A percentile compares a stretch with the other conserved stretches of the same genome.
Conservation (phyloP, 225 moss, liverwort and hornwort genomes). For the Sphagnum contortum region DNA sequence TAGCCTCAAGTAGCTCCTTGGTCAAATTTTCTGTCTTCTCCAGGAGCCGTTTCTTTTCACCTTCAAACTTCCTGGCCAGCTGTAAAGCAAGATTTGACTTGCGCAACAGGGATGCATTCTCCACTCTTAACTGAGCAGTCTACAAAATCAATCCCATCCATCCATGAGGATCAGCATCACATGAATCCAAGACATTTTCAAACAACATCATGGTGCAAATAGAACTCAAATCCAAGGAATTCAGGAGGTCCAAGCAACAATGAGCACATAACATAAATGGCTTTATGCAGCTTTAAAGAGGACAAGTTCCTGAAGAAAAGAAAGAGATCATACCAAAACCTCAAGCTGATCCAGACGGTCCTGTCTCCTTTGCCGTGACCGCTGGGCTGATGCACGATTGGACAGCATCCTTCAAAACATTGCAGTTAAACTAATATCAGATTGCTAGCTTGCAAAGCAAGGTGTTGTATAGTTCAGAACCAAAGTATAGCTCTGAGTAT, state of each 20-base stretch:
- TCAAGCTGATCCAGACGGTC: slow-evolving; percentile 50
- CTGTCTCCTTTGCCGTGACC: slow-evolving; percentile 48
- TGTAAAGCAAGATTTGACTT: slow-evolving; percentile 28
- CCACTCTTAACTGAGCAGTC: slow-evolving; percentile 45
- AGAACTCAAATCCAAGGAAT: background rate
- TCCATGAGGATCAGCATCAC: too few relatives aligned
- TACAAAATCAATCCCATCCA: slow-evolving; percentile 3
- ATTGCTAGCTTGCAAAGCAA: too few relatives aligned
- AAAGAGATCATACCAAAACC: slow-evolving; percentile 27
- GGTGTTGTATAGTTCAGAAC: too few relatives aligned
- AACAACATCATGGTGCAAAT: background rate
- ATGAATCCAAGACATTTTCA: background rate
- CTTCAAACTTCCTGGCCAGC: slow-evolving; percentile 20
- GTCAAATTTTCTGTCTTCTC: slow-evolving; percentile 22
- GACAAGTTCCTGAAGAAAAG: background rate
- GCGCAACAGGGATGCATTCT: slow-evolving; percentile 32
- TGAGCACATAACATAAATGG: too few relatives aligned
- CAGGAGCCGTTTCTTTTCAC: slow-evolving; percentile 23
- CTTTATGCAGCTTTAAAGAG: background rate
- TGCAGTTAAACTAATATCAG: too few relatives aligned
- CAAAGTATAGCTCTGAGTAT: too few relatives aligned
- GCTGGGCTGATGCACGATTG: slow-evolving; percentile 47
- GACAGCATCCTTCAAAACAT: slow-evolving; percentile 37
- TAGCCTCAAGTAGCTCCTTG: slow-evolving; percentile 17
- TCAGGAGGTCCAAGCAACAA: too few relatives aligned